phyloP scores from a whole-genome alignment of 225 moss, liverwort and hornwort genomes.

The Straminergon stramineum region DNA sequence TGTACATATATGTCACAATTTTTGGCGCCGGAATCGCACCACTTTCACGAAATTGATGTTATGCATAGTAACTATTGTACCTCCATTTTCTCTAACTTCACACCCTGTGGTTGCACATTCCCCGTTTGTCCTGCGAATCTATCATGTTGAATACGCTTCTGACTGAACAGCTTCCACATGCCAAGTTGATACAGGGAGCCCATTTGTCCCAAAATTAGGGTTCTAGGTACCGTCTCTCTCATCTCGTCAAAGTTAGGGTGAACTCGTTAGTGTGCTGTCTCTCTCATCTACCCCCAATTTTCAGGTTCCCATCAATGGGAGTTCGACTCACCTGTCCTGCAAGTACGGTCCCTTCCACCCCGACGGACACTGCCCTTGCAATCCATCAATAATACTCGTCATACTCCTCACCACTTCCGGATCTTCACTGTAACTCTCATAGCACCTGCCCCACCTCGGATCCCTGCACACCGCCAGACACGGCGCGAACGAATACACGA shows the following conservation, averaged over 20 bases:
- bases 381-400: constrained; percentile 59
- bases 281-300: neutral
- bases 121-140: neutral
- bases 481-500: constrained; percentile 59
- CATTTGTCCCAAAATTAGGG: neutral
- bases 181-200: neutral
- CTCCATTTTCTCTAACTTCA: neutral
- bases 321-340: constrained; percentile 17
- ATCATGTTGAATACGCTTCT: neutral
- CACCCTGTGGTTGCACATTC: neutral
- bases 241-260: neutral
- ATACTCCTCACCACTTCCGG: constrained; percentile 56
- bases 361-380: constrained; percentile 47
- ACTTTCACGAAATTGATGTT: neutral
- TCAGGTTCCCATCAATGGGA: neutral
- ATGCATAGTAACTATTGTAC: neutral
- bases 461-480: constrained; percentile 85
- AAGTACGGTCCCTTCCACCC: constrained; percentile 42
- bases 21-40: neutral
- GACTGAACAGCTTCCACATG: neutral
- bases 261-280: neutral
- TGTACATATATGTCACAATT: neutral
- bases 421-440: constrained; percentile 81
- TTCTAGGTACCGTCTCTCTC: neutral
- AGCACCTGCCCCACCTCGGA: constrained; percentile 83